Base-by-base conservation (phyloP, 164 flowering plant genomes). In the Chloranthus sessilifolius region DNA sequence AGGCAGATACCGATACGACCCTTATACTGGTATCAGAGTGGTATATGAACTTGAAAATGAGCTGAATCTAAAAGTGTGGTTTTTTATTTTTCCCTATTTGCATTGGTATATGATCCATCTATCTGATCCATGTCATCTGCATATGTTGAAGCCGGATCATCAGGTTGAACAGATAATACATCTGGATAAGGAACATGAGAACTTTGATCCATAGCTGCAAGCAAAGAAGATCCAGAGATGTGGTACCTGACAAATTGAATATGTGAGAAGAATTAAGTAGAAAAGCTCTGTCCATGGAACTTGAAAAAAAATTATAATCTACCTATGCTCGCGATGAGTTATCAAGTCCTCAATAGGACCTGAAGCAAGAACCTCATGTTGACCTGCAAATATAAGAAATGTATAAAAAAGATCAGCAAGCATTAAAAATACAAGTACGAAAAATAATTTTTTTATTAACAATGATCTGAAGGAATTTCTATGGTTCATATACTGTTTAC, bases 291-390 rank as follows among this genome's bases (percentile, higher is more conserved):
- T 30, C 28, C 14, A 34, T 7, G n/a, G 27, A 25, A 7, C 16
- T 35, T 20, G 46, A 47, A 36, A 27, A 14, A 36, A 26, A 26
- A 29, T 15, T 26, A 30, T 47, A 44, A 16, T 44, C 52, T 66
- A 89, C 99, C 99, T 81, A 72, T 94, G 99, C 66, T 94, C 99
- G 48, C 99, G 78, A 59, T 94, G 99, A 67, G 97, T 94, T 44
- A 94, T 94, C 65, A 89, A 73, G 68, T 94, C 99, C 71, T 94
- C 97, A 59, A 94, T 89, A 21, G 99, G 99, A 33, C 99, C 99
- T 38, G 99, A 94, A 55, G 99, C 96, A 74, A 94, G 90, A 71
- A 89, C 72, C 67, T 94, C 99, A 75, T 94, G 97, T 63, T 94
- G 90, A 71, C 90, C 99, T 94, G 70, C 27, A 68, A 27, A 62